A percentile compares a stretch with the other conserved stretches of the same genome.
Conservation (phyloP, 345 rosid species). For the Ceriops tagal region DNA sequence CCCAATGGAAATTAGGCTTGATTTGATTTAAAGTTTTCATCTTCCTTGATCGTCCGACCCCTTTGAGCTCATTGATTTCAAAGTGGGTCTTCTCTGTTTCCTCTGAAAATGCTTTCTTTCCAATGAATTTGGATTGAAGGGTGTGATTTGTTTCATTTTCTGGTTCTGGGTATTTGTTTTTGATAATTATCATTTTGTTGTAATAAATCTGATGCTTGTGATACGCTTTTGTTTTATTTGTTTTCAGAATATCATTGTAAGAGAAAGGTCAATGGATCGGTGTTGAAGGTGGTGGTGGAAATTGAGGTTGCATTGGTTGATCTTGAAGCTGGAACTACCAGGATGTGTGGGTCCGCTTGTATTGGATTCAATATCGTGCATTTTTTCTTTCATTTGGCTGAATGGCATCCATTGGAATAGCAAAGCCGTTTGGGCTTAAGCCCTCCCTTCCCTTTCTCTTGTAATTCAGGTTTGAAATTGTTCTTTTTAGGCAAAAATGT, state of each 20-base stretch:
- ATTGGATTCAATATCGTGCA: conserved; percentile 38
- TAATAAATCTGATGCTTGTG: not conserved
- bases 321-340: conserved; percentile 39
- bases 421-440: conserved; percentile 44
- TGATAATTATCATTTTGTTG: not conserved
- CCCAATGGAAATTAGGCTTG: no score
- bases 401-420: conserved; percentile 93
- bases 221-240: not conserved
- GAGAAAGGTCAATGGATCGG: conserved; percentile 15
- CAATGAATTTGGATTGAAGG: no score
- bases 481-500: not conserved
- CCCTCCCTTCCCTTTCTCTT: conserved; percentile 25
- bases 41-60: no score
- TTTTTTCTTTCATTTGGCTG: conserved; percentile 66
- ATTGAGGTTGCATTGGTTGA: conserved; percentile 4
- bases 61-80: no score
- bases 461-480: conserved; percentile 24
- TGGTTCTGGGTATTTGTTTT: not conserved
- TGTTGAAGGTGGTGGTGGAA: conserved; percentile 6
- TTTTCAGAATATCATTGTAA: not conserved
- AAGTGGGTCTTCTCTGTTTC: no score
- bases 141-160: not conserved
- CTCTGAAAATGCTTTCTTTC: no score
- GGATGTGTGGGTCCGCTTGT: conserved; percentile 47
- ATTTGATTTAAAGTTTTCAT: no score